phyloP scores from a whole-genome alignment of 805 yeast species.

The Kluyveromyces nonfermentans region DNA sequence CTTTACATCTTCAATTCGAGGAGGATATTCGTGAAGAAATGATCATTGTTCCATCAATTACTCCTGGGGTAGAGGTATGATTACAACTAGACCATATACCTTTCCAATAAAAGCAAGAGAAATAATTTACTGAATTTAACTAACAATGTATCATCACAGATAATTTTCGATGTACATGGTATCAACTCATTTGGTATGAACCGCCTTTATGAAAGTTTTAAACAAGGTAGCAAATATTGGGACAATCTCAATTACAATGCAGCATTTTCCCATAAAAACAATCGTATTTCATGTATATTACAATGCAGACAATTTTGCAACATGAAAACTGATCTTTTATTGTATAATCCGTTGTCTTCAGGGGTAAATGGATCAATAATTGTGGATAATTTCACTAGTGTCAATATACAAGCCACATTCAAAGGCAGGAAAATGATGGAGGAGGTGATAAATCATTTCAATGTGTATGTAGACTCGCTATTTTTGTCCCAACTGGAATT shows the following conservation, averaged over 20 bases:
- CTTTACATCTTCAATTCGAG: background rate
- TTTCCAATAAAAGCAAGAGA: background rate
- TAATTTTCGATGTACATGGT: background rate
- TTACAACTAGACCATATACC: background rate
- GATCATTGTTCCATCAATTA: slow-evolving; percentile 2
- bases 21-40: background rate
- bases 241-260: slow-evolving; percentile 4
- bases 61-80: background rate
- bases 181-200: background rate
- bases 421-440: background rate
- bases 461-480: slow-evolving; percentile 21
- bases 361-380: slow-evolving; percentile 2
- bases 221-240: slow-evolving; percentile 5
- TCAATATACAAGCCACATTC: slow-evolving; percentile 3
- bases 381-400: slow-evolving; percentile 1
- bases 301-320: slow-evolving; percentile 4
- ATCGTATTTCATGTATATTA: background rate
- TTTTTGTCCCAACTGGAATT: slow-evolving; percentile 29
- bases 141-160: background rate
- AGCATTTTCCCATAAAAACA: background rate
- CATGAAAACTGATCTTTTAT: slow-evolving; percentile 7
- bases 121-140: background rate
- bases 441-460: slow-evolving; percentile 11
- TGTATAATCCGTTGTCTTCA: slow-evolving; percentile 9
- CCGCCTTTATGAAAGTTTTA: slow-evolving; percentile 1